Evolutionary conservation across 768 basidiomycete genomes (phyloP), one percentile per base, ranked within the genome.

Genomic region (Neoboletus magnificus): DNA sequence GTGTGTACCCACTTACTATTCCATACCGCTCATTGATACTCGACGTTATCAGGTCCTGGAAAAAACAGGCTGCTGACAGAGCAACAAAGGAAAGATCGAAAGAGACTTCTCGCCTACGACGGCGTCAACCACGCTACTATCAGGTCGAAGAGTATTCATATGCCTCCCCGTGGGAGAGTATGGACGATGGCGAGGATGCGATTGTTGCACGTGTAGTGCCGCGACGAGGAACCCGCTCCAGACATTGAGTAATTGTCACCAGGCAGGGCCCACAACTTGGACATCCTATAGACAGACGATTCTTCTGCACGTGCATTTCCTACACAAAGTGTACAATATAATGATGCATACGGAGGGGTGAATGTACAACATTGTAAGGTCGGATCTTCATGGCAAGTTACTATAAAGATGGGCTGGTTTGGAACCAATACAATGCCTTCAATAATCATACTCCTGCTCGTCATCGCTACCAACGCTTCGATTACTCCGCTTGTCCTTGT

Each of bases 1-100:
- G 88, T 87, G 60, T 65, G 82, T 71, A 42, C 15, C 30, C 48
- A 22, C 54, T 50, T 27, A 13, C 33, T 20, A 30, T 41, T 36
- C 50, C 18, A 32, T 43, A 20, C 41, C 25, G 22, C 16, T 10
- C 36, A 22, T 27, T 16, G n/a, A 36, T 36, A 20, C 33, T 56
- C 29, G 48, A 23, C 12, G n/a, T 39, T 35, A 48, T 42, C 40
- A 65, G 65, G 47, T 60, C 60, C 33, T 62, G 80, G 82, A 66
- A 64, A 50, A 41, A 49, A 46, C 51, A 60, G 40, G 36, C 37
- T 40, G 50, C 58, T 22, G 49, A 12, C 15, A 62, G 55, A 50
- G 51, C 55, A 37, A 55, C 54, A 39, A 64, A 58, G 41, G 60
- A 59, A 47, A 72, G 61, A 29, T 43, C 48, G 15, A 66, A 50